Base-by-base conservation (phyloP, 2,329 filamentous ascomycete genomes). In the Spiromastix sp. region DNA sequence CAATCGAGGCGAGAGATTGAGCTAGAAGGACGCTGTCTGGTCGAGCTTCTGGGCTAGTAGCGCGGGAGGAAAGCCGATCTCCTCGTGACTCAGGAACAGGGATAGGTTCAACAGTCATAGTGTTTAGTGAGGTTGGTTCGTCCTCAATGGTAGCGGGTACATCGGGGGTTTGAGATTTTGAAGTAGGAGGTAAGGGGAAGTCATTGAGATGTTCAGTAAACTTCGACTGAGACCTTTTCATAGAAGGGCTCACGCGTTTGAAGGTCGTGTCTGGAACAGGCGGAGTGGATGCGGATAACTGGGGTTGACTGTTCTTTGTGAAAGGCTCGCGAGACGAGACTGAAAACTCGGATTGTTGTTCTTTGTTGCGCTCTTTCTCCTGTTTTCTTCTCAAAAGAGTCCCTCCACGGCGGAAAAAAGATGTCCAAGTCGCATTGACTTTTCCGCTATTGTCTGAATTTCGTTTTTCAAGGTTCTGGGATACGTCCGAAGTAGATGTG, bases 141-240 rank as follows among this genome's bases (percentile, higher is more conserved):
- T 44, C 43, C 27, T 40, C 40, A 27, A 47, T 47, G 25, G 53
- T 50, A 33, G 60, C 56, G 5, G 55, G 72, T 8, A 68, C 72
- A 47, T 86, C 83, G 1, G 84, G 84, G 1, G 85, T 87, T 42
- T 85, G 81, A 17, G 87, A 65, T 17, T 82, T 72, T 1, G 86
- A 93, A 42, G 85, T 81, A 6, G 86, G 84, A 7, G 85, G 85
- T 9, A 87, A 59, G 2, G 85, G 82, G 34, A 85, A 71, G 52
- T 95, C 89, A 3, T 86, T 87, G 9, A 95, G 70, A 51, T 95
- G 86, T 62, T 96, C 89, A 32, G 83, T 75, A 63, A 96, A 96
- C 37, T 85, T 87, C 24, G 87, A 95, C 59, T 84, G 79, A 3
- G 85, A 91, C 37, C 87, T 77, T 49, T 82, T 81, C 4, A 85